phyloP scores from a whole-genome alignment of 2,329 filamentous ascomycete genomes.

The Pseudogymnoascus sp. region DNA sequence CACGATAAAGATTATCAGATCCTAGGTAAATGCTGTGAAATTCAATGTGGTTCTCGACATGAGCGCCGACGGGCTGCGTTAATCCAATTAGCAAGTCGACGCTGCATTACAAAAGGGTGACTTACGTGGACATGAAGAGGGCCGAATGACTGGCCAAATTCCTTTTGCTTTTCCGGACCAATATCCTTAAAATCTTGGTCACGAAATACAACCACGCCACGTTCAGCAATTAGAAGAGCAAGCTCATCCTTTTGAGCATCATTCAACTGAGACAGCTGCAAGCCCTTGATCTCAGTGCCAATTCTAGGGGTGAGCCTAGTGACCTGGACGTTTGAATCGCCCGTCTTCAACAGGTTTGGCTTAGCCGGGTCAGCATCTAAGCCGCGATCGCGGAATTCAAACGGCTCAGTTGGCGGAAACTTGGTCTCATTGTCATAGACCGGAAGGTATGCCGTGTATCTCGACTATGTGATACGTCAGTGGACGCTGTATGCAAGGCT shows the following conservation, averaged over 20 bases:
- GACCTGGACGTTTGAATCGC: slow-evolving; percentile 54
- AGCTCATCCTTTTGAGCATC: slow-evolving; percentile 43
- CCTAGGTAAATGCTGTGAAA: slow-evolving; percentile 42
- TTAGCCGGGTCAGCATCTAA: slow-evolving; percentile 63
- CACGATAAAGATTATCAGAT: slow-evolving; percentile 37
- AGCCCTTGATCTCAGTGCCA: slow-evolving; percentile 30
- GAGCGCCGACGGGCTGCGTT: slow-evolving; percentile 35
- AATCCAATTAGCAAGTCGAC: neutral
- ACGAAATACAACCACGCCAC: slow-evolving; percentile 55
- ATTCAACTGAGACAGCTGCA: slow-evolving; percentile 40
- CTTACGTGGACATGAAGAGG: slow-evolving; percentile 63
- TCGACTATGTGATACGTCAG: slow-evolving; percentile 21
- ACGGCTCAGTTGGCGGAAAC: slow-evolving; percentile 58
- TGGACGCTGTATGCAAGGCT: neutral
- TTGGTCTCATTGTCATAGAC: slow-evolving; percentile 58
- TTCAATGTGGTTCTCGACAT: slow-evolving; percentile 37
- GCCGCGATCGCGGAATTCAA: slow-evolving; percentile 65
- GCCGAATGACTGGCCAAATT: slow-evolving; percentile 66
- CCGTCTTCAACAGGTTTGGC: slow-evolving; percentile 61
- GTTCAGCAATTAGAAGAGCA: slow-evolving; percentile 39
- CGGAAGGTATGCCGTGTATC: slow-evolving; percentile 64
- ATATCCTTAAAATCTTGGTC: slow-evolving; percentile 62
- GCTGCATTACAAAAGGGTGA: neutral
- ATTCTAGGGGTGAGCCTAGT: slow-evolving; percentile 30
- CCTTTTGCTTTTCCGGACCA: slow-evolving; percentile 58